These are phyloP conservation scores for Monosporascus sp. DNA, from an alignment of 2,329 filamentous ascomycete species.

Conservation along the genomic window DNA sequence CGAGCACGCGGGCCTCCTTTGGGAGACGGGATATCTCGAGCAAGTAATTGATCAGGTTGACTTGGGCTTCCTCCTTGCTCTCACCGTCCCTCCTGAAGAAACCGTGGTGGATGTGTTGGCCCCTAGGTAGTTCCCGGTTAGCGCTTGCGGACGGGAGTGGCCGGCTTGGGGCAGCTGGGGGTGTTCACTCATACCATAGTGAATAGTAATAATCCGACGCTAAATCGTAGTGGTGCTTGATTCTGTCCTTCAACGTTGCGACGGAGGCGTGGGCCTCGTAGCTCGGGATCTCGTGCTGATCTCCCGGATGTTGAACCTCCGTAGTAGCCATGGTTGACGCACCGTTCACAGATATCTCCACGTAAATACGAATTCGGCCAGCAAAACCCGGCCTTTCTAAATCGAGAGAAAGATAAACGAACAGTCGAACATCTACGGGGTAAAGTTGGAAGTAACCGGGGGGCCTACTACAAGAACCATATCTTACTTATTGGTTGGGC, in stretches of 20 bases:
- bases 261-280: slow-evolving; percentile 21
- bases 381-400: too few species aligned
- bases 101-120: slow-evolving; percentile 59
- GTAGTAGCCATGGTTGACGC: slow-evolving; percentile 2
- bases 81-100: slow-evolving; percentile 48
- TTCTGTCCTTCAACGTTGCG: slow-evolving; percentile 46
- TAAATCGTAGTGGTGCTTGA: slow-evolving; percentile 56
- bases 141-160: not conserved
- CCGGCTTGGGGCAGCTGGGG: too few species aligned
- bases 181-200: slow-evolving; percentile 41
- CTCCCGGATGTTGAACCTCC: slow-evolving; percentile 18
- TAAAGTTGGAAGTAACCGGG: too few species aligned
- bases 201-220: slow-evolving; percentile 58
- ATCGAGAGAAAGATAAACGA: too few species aligned
- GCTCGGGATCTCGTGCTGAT: slow-evolving; percentile 22
- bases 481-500: too few species aligned
- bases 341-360: not conserved
- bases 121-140: slow-evolving; percentile 34
- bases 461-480: too few species aligned
- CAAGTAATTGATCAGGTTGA: slow-evolving; percentile 51
- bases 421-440: too few species aligned
- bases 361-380: too few species aligned
- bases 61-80: slow-evolving; percentile 53
- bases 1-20: slow-evolving; percentile 40
- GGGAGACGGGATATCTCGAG: slow-evolving; percentile 40